These are phyloP conservation scores for Rhodofomes roseus DNA, from an alignment of 1,284 basidiomycete species.

Conservation along the genomic window DNA sequence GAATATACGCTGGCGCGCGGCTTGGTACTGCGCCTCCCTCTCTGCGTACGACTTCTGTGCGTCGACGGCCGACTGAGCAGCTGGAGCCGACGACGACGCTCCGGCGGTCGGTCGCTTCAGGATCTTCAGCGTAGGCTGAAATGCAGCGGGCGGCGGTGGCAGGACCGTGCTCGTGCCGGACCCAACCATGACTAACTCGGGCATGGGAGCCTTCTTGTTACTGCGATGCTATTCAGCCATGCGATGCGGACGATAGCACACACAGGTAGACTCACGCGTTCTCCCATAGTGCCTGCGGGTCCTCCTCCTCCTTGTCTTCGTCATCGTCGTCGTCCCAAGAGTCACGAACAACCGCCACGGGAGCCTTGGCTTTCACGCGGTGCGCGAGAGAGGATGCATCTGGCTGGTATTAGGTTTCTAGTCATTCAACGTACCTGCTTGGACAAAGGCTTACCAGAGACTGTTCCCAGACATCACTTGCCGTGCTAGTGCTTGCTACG, in stretches of 20 bases:
- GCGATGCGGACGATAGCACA: neutral
- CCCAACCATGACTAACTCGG: conserved; percentile 36
- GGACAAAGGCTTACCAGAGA: conserved; percentile 5
- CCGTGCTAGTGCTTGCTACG: conserved; percentile 5
- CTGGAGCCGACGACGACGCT: conserved; percentile 9
- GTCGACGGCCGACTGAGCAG: conserved; percentile 8
- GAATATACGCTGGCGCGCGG: conserved; percentile 38
- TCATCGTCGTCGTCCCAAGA: conserved; percentile 46
- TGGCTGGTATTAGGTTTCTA: conserved; percentile 4
- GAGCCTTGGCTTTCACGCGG: conserved; percentile 4
- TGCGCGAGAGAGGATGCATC: neutral
- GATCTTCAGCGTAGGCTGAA: conserved; percentile 35
- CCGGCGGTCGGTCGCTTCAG: conserved; percentile 31
- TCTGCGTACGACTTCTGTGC: conserved; percentile 28
- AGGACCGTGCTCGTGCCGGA: conserved; percentile 22
- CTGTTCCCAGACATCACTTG: conserved; percentile 12
- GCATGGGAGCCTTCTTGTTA: conserved; percentile 44
- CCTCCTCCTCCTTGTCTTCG: conserved; percentile 28
- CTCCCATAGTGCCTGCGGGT: conserved; percentile 39
- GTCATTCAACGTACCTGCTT: neutral
- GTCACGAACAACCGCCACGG: conserved; percentile 27
- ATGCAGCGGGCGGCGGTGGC: conserved; percentile 31
- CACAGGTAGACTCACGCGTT: conserved; percentile 37
- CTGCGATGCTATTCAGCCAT: conserved; percentile 20
- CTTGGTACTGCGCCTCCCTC: conserved; percentile 36